Base-by-base conservation (phyloP, 495 filamentous ascomycete genomes). In the Hypoxylon cercidicola region DNA sequence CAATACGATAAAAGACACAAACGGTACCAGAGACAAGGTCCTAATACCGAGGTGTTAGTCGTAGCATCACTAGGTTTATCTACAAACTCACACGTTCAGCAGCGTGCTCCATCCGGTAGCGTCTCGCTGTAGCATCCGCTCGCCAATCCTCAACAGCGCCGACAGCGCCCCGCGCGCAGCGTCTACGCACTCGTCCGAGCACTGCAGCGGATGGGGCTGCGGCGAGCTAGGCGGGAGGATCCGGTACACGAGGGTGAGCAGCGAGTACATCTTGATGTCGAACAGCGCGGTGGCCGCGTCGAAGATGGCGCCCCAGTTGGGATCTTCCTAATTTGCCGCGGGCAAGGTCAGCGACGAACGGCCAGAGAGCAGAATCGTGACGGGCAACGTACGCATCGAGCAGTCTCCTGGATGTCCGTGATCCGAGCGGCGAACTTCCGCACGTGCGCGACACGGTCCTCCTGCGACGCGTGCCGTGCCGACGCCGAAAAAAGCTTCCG, bases 1-100 rank as follows among this genome's bases (percentile, higher is more conserved):
- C 6, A 90, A 73, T 3, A 90, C 84, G 41, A 88, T 87, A 67
- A 88, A 86, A 0, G 88, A 87, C n/a, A 85, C 82, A 58, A 90
- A 89, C 4, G 88, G 88, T 8, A 84, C 79, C 50, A 86, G 77
- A 30, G 52, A 68, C 12, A 71, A 8, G 21, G 62, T 51, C 11
- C 68, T 71, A n/a, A 28, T 50, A 2, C 13, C 5, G 20, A 12
- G 12, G 8, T 16, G 47, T 68, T 28, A 68, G 25, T 18, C 4
- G 9, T n/a, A 34, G 16, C n/a, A 32, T 1, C 23, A 35, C 19
- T 7, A 25, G 11, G 3, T 4, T 13, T 41, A n/a, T 28, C 1
- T 1, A 16, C 1, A 0, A 21, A 58, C 68, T 44, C 59, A 71
- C 68, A 58, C 35, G 39, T 71, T 71, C 4, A 71, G 19, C 15